Percentiles rank a stretch among this genome's conserved stretches.
These are phyloP conservation scores for Naganishia antarctica DNA, from an alignment of 768 basidiomycete genomes.

Conservation along the genomic window DNA sequence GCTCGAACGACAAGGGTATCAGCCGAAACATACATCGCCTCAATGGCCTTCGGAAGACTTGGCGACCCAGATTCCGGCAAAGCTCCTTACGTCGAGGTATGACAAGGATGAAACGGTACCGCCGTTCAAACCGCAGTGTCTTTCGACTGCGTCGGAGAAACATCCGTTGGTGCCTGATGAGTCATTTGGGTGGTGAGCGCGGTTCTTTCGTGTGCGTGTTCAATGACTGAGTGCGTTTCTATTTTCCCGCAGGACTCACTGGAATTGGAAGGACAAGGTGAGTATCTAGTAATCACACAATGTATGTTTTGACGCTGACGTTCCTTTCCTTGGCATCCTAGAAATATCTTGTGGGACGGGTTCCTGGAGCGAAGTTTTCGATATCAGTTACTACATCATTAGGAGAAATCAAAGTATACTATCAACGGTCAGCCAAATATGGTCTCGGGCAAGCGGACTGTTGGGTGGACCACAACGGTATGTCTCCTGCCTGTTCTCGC, in stretches of 20 bases:
- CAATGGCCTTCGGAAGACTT: neutral
- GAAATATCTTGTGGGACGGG: conserved; percentile 37
- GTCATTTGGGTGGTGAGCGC: conserved; percentile 14
- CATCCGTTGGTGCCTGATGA: conserved; percentile 15
- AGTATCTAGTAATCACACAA: neutral
- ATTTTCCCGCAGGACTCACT: conserved; percentile 2
- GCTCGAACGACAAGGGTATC: conserved; percentile 5
- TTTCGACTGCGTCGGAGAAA: conserved; percentile 9
- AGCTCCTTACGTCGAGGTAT: neutral
- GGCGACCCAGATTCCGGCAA: conserved; percentile 7
- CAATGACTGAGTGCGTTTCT: neutral
- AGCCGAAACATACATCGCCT: neutral
- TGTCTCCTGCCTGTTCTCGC: neutral
- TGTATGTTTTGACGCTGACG: too few relatives aligned
- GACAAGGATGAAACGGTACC: conserved; percentile 6
- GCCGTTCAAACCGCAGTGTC: conserved; percentile 12
- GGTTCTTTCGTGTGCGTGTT: neutral
- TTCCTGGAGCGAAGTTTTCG: conserved; percentile 37
- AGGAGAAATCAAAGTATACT: conserved; percentile 38
- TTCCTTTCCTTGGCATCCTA: too few relatives aligned
- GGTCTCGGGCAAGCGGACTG: conserved; percentile 38
- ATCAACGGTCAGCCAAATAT: conserved; percentile 37
- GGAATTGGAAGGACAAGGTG: conserved; percentile 27
- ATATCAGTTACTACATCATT: conserved; percentile 36
- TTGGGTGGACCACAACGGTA: conserved; percentile 41